A percentile compares a stretch with the other conserved stretches of the same genome.
phyloP scores from a whole-genome alignment of 2,329 filamentous ascomycete species.

The Beauveria sp. region DNA sequence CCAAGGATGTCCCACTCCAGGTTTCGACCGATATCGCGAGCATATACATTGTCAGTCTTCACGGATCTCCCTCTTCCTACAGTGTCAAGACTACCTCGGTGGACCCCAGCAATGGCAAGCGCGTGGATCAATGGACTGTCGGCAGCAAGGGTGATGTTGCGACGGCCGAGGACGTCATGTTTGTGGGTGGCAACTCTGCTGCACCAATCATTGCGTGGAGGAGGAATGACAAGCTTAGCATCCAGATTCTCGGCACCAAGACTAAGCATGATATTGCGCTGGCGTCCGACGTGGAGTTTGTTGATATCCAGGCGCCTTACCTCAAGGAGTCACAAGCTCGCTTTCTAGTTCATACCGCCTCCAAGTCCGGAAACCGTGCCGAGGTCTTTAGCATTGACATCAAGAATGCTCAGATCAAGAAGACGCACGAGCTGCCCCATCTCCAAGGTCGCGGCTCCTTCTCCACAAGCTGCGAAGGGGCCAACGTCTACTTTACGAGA shows the following conservation, averaged over 20 bases:
- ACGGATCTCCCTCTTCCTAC: constrained; percentile 60
- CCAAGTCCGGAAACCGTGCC: constrained; percentile 64
- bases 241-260: constrained; percentile 63
- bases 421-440: constrained; percentile 72
- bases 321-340: constrained; percentile 65
- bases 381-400: constrained; percentile 80
- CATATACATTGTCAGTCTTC: constrained; percentile 72
- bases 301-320: constrained; percentile 68
- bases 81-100: constrained; percentile 69
- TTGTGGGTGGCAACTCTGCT: constrained; percentile 69
- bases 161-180: constrained; percentile 56
- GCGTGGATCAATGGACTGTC: constrained; percentile 62
- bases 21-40: constrained; percentile 60
- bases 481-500: constrained; percentile 84
- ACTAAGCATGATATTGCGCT: constrained; percentile 47
- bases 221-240: constrained; percentile 57
- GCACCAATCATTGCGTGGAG: constrained; percentile 71
- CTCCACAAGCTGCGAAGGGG: constrained; percentile 66
- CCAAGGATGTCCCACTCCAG: constrained; percentile 66
- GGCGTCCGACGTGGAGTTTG: constrained; percentile 35
- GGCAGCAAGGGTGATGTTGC: constrained; percentile 68
- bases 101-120: constrained; percentile 65
- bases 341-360: constrained; percentile 77
- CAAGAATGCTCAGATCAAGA: constrained; percentile 59
- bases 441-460: constrained; percentile 66